phyloP scores from a whole-genome alignment of 2,329 filamentous ascomycete species.

The Cordyceps tenuipes region DNA sequence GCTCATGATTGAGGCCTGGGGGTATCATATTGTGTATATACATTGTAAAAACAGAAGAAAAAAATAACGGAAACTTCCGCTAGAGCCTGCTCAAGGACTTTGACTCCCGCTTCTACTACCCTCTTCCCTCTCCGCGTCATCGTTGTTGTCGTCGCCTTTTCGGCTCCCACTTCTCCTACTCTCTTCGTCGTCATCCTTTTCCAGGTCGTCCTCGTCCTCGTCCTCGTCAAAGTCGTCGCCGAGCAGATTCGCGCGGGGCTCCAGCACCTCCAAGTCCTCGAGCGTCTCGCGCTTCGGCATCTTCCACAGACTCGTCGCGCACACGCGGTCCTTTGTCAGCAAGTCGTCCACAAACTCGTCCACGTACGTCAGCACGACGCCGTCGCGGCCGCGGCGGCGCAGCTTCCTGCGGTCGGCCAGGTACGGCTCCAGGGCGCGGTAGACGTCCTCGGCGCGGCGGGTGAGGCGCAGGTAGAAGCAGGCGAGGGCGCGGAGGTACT shows the following conservation, averaged over 20 bases:
- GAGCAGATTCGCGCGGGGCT: constrained; percentile 75
- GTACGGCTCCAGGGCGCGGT: constrained; percentile 70
- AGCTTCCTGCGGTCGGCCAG: constrained; percentile 78
- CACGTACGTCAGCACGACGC: constrained; percentile 69
- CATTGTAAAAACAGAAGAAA: too few species aligned
- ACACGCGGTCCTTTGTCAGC: constrained; percentile 79
- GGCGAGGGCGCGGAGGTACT: constrained; percentile 82
- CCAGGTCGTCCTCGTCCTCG: constrained; percentile 30
- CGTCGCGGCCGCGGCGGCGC: constrained; percentile 63
- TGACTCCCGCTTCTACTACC: constrained; percentile 17
- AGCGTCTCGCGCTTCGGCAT: constrained; percentile 72
- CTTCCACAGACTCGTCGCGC: constrained; percentile 87
- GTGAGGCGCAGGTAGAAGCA: constrained; percentile 92
- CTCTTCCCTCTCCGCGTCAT: constrained; percentile 27
- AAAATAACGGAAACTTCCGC: too few species aligned
- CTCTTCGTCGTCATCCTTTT: not conserved
- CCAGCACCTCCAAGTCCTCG: constrained; percentile 82
- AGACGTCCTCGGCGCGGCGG: constrained; percentile 73
- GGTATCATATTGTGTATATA: constrained; percentile 10
- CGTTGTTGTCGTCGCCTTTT: constrained; percentile 29
- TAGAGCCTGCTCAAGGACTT: constrained; percentile 8
- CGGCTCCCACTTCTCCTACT: constrained; percentile 30
- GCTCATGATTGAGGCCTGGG: constrained; percentile 1
- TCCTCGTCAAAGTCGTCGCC: constrained; percentile 56
- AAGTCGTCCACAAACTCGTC: constrained; percentile 94